A percentile compares a stretch with the other conserved stretches of the same genome.
phyloP scores from a whole-genome alignment of 139 green algal genomes.

The Micromonas commoda region DNA sequence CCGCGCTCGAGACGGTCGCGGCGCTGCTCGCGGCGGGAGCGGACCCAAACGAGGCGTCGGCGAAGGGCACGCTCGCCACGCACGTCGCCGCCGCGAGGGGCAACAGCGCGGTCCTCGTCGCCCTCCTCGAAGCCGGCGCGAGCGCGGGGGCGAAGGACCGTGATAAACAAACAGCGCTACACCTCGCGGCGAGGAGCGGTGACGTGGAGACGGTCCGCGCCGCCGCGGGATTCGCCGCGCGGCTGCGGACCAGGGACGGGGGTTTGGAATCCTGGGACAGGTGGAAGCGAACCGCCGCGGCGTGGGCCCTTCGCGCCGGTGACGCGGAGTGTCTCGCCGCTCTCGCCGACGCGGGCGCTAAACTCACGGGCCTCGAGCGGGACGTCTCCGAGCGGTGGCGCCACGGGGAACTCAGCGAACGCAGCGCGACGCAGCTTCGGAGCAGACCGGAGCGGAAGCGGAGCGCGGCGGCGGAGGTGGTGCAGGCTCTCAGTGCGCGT shows the following conservation, averaged over 20 bases:
- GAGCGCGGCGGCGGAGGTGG: neutral
- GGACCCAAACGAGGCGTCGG: neutral
- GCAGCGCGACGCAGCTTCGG: neutral
- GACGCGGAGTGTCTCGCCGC: neutral
- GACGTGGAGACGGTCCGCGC: neutral
- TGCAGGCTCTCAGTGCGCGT: neutral
- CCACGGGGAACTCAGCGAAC: neutral
- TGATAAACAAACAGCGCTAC: conserved; percentile 12
- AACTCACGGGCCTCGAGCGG: neutral
- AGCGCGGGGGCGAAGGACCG: neutral
- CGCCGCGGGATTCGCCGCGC: neutral
- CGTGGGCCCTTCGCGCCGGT: neutral
- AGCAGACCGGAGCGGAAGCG: neutral
- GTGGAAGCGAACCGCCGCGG: conserved; percentile 12
- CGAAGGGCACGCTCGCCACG: neutral
- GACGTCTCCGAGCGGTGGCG: neutral
- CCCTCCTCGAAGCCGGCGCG: neutral
- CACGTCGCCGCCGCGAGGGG: conserved; percentile 22
- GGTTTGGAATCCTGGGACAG: conserved; percentile 3
- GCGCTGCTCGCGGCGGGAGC: neutral
- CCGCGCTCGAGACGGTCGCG: neutral
- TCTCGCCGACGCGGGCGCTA: neutral
- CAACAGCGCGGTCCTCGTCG: neutral
- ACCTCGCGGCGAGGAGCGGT: conserved; percentile 5
- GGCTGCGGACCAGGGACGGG: neutral